Evolutionary conservation across 257 asterid genomes (phyloP).

Genomic region (Handroanthus guayacan): DNA sequence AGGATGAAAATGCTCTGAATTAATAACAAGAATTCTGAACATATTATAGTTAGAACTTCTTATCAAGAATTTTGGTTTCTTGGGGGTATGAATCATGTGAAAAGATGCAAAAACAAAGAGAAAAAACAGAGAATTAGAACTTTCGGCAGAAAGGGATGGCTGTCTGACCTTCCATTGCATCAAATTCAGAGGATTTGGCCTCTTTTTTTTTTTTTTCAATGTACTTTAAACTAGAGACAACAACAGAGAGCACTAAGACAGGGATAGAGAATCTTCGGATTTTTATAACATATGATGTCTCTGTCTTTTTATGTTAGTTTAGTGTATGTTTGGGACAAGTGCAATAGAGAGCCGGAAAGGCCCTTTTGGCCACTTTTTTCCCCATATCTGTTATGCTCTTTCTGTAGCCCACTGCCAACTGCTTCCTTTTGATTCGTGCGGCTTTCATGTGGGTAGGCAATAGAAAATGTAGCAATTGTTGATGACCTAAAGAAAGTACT

Average conservation of each 20-base stretch:
- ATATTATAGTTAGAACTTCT: background rate
- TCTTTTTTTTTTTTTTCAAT: slow-evolving; percentile 15
- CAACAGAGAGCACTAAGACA: slow-evolving; percentile 48
- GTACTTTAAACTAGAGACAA: slow-evolving; percentile 39
- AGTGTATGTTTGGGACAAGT: slow-evolving; percentile 27
- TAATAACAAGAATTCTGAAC: slow-evolving; percentile 19
- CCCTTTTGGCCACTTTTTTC: slow-evolving; percentile 26
- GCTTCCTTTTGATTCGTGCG: slow-evolving; percentile 24
- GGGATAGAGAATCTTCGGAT: slow-evolving; percentile 44
- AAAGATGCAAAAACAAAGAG: slow-evolving; percentile 39
- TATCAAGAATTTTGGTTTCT: background rate
- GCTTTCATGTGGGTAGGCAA: slow-evolving; percentile 37
- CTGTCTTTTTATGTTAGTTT: slow-evolving; percentile 38
- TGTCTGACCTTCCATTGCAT: slow-evolving; percentile 26
- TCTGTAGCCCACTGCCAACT: slow-evolving; percentile 37
- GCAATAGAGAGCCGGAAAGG: slow-evolving; percentile 34
- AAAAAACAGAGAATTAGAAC: slow-evolving; percentile 17
- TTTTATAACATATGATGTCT: slow-evolving; percentile 38
- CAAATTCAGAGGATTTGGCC: slow-evolving; percentile 26
- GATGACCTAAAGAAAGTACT: background rate
- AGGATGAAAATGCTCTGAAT: slow-evolving; percentile 37
- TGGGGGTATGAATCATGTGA: slow-evolving; percentile 24
- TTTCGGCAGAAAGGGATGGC: slow-evolving; percentile 36
- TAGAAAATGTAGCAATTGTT: background rate
- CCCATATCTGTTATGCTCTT: background rate